Evolutionary conservation across 768 basidiomycete species (phyloP).

Genomic region (Boletus coccyginus): DNA sequence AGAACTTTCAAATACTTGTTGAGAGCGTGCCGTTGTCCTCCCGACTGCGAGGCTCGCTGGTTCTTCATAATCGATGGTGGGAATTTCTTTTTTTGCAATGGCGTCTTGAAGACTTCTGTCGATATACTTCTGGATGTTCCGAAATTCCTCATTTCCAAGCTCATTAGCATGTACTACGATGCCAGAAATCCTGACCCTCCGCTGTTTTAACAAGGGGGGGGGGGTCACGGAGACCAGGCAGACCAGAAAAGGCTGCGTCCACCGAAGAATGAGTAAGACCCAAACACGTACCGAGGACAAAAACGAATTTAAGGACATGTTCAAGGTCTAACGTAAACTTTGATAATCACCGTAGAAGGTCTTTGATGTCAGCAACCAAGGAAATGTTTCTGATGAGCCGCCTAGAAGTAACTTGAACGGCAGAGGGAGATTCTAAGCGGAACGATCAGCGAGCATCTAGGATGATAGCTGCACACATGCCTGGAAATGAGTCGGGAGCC

Average conservation of each 20-base stretch:
- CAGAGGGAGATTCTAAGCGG: too few relatives aligned
- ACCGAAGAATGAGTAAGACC: constrained; percentile 17
- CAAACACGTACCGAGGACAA: constrained; percentile 10
- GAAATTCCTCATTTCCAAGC: too few relatives aligned
- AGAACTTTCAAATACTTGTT: constrained; percentile 15
- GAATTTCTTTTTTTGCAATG: neutral
- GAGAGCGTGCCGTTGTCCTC: constrained; percentile 5
- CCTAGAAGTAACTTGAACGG: too few relatives aligned
- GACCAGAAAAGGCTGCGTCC: constrained; percentile 17
- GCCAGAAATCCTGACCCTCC: too few relatives aligned
- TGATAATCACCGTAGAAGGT: constrained; percentile 15
- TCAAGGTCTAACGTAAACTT: too few relatives aligned
- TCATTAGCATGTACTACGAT: neutral
- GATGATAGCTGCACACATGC: too few relatives aligned
- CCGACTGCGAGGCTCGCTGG: constrained; percentile 13
- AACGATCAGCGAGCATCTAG: too few relatives aligned
- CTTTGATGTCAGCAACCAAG: constrained; percentile 9
- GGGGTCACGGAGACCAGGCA: constrained; percentile 17
- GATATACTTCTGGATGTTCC: too few relatives aligned
- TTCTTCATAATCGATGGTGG: neutral
- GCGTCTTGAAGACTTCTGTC: neutral
- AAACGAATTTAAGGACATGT: constrained; percentile 14
- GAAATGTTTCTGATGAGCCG: too few relatives aligned
- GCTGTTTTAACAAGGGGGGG: too few relatives aligned
- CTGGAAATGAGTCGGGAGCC: too few relatives aligned